Evolutionary conservation across 495 filamentous ascomycete species (phyloP), one percentile per base, ranked within the genome.

Genomic region (Bathelium albidoporum): DNA sequence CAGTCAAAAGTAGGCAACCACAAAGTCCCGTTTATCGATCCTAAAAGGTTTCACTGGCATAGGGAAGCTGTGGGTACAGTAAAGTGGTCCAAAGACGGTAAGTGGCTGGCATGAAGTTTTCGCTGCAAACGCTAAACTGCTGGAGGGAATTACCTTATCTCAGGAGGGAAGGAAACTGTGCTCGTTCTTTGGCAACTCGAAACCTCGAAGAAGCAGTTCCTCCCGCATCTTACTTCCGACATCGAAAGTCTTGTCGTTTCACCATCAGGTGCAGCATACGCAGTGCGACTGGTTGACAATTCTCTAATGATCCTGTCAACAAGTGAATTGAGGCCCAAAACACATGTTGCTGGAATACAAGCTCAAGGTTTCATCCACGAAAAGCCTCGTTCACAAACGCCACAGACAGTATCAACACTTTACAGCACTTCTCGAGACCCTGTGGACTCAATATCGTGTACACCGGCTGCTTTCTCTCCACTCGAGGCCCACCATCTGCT

Each of bases 121-220:
- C 10, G 31, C 34, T 22, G 22, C 16, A 58, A 39, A 58, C 24
- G 11, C 52, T 62, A 64, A 63, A 65, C 20, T 11, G 18, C 12
- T 60, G 24, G 60, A 96, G 91, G 92, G n/a, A 93, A 96, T 68
- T 98, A 98, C 71, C 73, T 97, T 34, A 86, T 98, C 34, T 97
- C 94, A 44, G 94, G 94, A 63, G 95, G 94, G 11, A 81, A 83
- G 14, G 94, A 97, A 73, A 90, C 90, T 0, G 91, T 94, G 3
- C 76, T 99, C 58, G 89, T 97, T 18, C 75, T 96, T n/a, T 99
- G 92, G 91, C 94, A 99, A 72, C 75, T 97, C 22, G 90, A 94
- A 64, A 96, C 93, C 1, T 85, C 84, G 32, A 84, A 84, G 64
- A 83, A 83, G 67, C 86, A 93, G 68, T 88, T 82, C 72, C 76